Evolutionary conservation across 2,329 filamentous ascomycete species (phyloP).

Genomic region (Coniochaeta ligniaria): DNA sequence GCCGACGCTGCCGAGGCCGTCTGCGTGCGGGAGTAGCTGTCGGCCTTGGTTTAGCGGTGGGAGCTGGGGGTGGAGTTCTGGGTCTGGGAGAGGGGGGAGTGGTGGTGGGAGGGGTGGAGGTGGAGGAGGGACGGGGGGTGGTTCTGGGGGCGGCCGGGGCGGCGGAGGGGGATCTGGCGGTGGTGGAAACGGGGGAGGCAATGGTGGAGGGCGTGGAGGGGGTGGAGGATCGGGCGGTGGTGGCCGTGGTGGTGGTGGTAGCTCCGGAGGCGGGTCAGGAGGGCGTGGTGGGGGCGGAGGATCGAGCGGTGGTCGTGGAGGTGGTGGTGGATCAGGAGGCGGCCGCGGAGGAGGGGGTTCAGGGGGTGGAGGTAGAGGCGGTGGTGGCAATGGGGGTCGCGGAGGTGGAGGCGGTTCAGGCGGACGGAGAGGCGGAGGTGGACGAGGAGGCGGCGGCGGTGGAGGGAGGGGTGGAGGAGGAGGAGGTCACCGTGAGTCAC

Average conservation of each 20-base stretch:
- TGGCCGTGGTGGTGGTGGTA: neutral
- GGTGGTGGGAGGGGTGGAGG: neutral
- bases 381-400: neutral
- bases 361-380: neutral
- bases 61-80: slow-evolving; percentile 9
- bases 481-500: neutral
- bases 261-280: neutral
- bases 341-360: neutral
- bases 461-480: neutral
- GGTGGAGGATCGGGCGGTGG: neutral
- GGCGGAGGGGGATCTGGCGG: neutral
- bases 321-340: neutral
- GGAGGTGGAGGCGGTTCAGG: slow-evolving; percentile 1
- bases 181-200: neutral
- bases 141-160: neutral
- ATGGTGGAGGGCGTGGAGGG: neutral
- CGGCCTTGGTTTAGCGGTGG: slow-evolving; percentile 11
- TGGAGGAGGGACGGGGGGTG: neutral
- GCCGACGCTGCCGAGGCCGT: slow-evolving; percentile 7
- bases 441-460: neutral
- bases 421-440: neutral
- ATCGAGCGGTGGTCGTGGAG: neutral
- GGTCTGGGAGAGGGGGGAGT: neutral
- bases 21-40: slow-evolving; percentile 10
- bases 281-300: neutral